A percentile compares a stretch with the other conserved stretches of the same genome.
Conservation (phyloP, 2,329 filamentous ascomycete genomes). For the Trichoderma gracile region DNA sequence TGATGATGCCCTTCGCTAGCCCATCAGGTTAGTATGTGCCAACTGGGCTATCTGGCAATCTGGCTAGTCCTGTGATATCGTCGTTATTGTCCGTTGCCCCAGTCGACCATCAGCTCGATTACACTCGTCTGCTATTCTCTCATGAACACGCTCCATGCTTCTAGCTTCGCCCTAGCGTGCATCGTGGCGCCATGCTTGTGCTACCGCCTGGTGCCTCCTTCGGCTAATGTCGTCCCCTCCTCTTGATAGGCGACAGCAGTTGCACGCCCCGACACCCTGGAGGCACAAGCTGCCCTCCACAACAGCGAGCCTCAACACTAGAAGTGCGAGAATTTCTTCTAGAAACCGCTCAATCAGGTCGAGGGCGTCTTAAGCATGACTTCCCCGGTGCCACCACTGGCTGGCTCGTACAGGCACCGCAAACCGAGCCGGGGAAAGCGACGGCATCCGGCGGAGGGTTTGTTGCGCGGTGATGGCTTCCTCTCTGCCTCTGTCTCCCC, state of each 20-base stretch:
- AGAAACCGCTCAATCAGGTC: conserved; percentile 9
- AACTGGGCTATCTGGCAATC: background rate
- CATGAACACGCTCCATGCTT: conserved; percentile 2
- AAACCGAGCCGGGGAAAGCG: no score
- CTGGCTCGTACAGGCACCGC: background rate
- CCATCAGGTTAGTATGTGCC: background rate
- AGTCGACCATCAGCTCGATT: background rate
- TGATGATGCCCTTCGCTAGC: background rate
- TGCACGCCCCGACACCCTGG: background rate
- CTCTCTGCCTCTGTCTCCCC: background rate
- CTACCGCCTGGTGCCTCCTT: conserved; percentile 8
- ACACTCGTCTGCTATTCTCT: background rate
- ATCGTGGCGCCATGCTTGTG: conserved; percentile 7
- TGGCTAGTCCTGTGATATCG: background rate
- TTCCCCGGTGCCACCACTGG: background rate
- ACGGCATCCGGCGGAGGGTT: background rate
- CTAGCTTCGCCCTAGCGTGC: background rate
- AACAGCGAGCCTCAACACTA: conserved; percentile 5
- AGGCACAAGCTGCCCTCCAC: conserved; percentile 1
- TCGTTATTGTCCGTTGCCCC: background rate
- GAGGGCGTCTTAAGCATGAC: conserved; percentile 12
- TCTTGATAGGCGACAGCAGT: conserved; percentile 4
- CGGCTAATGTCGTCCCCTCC: background rate
- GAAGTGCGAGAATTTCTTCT: conserved; percentile 25
- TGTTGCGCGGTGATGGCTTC: background rate